These are phyloP conservation scores for Picea sitchensis DNA, from an alignment of 75 land plant species.

Conservation along the genomic window DNA sequence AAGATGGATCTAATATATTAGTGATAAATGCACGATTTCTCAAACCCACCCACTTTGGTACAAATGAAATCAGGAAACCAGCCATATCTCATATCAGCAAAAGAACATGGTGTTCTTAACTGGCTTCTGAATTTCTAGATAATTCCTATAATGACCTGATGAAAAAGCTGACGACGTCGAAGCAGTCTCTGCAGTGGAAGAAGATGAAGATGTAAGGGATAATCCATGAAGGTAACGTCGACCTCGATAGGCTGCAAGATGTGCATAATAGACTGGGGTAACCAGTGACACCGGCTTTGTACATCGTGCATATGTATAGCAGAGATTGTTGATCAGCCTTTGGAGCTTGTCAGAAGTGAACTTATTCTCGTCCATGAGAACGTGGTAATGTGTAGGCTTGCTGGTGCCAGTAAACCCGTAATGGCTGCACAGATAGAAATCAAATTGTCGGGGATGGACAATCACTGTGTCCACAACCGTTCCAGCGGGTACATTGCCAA, in stretches of 20 bases:
- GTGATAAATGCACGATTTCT: not conserved
- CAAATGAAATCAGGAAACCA: not conserved
- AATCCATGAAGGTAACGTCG: conserved; percentile 34
- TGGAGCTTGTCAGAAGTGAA: conserved; percentile 49
- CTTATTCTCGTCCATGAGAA: conserved; percentile 39
- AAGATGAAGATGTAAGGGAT: not conserved
- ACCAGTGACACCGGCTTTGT: conserved; percentile 59
- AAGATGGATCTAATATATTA: no score
- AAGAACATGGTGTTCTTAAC: not conserved
- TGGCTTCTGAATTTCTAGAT: not conserved
- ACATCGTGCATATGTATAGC: conserved; percentile 60
- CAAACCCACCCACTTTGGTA: not conserved
- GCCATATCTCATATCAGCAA: not conserved
- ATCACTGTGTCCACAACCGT: conserved; percentile 51
- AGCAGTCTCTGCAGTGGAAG: conserved; percentile 10
- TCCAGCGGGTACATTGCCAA: conserved; percentile 40
- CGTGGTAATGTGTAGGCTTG: conserved; percentile 56
- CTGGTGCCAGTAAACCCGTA: conserved; percentile 52
- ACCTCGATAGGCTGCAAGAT: conserved; percentile 61
- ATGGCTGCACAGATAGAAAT: conserved; percentile 58
- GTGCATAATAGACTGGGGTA: conserved; percentile 69
- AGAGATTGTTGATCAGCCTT: conserved; percentile 38
- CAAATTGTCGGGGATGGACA: conserved; percentile 48
- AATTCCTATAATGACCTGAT: not conserved
- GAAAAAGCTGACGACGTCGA: not conserved